A percentile compares a stretch with the other conserved stretches of the same genome.
phyloP scores from a whole-genome alignment of 1,284 basidiomycete genomes.

The Sanghuangporus sanghuang region DNA sequence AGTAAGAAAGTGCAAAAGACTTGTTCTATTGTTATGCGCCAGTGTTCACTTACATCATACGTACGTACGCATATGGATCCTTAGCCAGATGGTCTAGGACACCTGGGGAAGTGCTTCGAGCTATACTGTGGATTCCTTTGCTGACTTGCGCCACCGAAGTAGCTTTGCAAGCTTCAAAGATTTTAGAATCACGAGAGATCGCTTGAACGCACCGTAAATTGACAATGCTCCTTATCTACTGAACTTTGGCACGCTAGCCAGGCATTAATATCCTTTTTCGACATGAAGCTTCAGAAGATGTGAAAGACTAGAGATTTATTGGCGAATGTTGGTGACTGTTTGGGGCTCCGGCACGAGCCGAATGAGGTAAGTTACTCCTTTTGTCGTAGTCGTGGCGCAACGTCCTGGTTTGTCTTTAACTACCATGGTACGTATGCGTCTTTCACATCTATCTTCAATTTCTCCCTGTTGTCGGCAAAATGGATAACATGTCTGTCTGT shows the following conservation, averaged over 20 bases:
- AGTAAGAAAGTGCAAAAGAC: no score
- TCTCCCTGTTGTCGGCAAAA: neutral
- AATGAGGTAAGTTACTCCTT: constrained; percentile 10
- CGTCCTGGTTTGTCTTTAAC: constrained; percentile 33
- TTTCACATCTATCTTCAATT: constrained; percentile 11
- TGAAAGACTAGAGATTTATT: no score
- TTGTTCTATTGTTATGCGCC: no score
- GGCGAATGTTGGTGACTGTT: no score
- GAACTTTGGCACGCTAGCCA: no score
- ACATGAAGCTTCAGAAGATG: no score
- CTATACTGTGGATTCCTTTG: neutral
- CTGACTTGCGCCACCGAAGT: neutral
- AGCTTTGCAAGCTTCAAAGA: neutral
- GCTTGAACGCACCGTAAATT: neutral
- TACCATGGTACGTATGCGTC: constrained; percentile 56
- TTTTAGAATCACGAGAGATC: neutral
- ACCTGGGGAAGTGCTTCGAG: neutral
- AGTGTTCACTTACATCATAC: no score
- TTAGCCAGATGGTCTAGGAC: no score
- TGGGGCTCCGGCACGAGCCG: neutral
- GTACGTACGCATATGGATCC: no score
- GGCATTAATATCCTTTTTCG: no score
- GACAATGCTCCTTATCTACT: neutral
- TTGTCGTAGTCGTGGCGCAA: constrained; percentile 9
- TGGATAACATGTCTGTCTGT: constrained; percentile 8